A percentile compares a stretch with the other conserved stretches of the same genome.
Evolutionary conservation across 176 grass and related monocot genomes (phyloP).

Genomic region (Canna indica): DNA sequence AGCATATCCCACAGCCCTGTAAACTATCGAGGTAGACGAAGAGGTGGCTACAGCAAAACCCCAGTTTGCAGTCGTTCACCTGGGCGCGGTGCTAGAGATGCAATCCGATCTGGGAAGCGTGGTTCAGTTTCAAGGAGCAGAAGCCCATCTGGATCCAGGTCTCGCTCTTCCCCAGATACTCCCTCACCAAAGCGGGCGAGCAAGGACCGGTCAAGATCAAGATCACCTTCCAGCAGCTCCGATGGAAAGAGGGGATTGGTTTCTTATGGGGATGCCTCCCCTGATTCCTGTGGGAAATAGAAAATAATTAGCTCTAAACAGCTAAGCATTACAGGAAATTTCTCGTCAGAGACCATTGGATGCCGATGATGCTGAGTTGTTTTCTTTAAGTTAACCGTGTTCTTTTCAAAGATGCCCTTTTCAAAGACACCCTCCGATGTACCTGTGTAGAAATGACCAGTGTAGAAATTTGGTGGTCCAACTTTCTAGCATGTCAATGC

Average conservation of each 20-base stretch:
- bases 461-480: too few relatives aligned
- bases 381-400: too few relatives aligned
- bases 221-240: slow-evolving; percentile 50
- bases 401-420: too few relatives aligned
- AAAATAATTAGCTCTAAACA: not conserved
- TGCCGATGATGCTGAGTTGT: too few relatives aligned
- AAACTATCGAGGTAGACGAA: slow-evolving; percentile 30
- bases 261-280: slow-evolving; percentile 79
- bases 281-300: slow-evolving; percentile 26
- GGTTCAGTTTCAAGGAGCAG: slow-evolving; percentile 59
- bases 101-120: slow-evolving; percentile 11
- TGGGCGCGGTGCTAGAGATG: slow-evolving; percentile 24
- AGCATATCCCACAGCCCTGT: slow-evolving; percentile 64
- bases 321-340: too few relatives aligned
- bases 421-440: too few relatives aligned
- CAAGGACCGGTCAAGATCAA: slow-evolving; percentile 39
- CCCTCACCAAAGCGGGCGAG: slow-evolving; percentile 46
- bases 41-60: slow-evolving; percentile 60
- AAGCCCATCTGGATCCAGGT: slow-evolving; percentile 55
- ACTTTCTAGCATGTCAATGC: too few relatives aligned
- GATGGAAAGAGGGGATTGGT: slow-evolving; percentile 82
- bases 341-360: too few relatives aligned
- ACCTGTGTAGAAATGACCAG: too few relatives aligned
- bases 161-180: slow-evolving; percentile 35
- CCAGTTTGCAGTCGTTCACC: slow-evolving; percentile 50